These are phyloP conservation scores for Byssothecium circinans DNA, from an alignment of 2,329 filamentous ascomycete species.

Conservation along the genomic window DNA sequence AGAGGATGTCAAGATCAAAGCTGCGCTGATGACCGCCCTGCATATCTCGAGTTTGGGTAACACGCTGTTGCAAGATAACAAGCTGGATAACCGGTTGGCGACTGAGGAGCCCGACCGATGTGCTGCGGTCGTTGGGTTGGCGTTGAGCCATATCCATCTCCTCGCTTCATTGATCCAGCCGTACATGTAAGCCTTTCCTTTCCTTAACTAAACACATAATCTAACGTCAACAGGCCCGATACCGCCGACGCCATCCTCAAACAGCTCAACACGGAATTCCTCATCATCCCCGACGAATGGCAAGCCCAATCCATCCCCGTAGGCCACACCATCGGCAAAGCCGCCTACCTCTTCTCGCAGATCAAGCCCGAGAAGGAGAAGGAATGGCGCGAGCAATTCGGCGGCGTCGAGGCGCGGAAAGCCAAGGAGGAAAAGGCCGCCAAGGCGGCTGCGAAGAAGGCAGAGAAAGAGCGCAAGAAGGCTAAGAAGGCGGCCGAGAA, in stretches of 20 bases:
- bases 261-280: slow-evolving; percentile 66
- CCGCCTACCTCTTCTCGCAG: slow-evolving; percentile 77
- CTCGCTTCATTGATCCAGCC: slow-evolving; percentile 77
- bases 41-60: slow-evolving; percentile 66
- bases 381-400: slow-evolving; percentile 79
- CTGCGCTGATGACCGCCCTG: slow-evolving; percentile 66
- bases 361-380: slow-evolving; percentile 81
- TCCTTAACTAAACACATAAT: neutral
- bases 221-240: slow-evolving; percentile 26
- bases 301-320: slow-evolving; percentile 49
- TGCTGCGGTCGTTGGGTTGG: slow-evolving; percentile 71
- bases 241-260: slow-evolving; percentile 68
- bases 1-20: slow-evolving; percentile 71
- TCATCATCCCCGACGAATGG: slow-evolving; percentile 60
- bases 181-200: slow-evolving; percentile 62
- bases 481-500: slow-evolving; percentile 56
- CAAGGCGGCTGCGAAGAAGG: slow-evolving; percentile 59
- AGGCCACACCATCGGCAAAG: slow-evolving; percentile 79
- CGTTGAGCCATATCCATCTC: slow-evolving; percentile 80
- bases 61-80: slow-evolving; percentile 59
- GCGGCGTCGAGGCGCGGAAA: slow-evolving; percentile 66
- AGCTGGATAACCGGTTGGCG: slow-evolving; percentile 64
- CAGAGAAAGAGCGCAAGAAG: slow-evolving; percentile 65
- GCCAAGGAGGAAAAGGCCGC: slow-evolving; percentile 70
- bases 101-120: slow-evolving; percentile 61